Evolutionary conservation across 176 grass and related monocot genomes (phyloP), one percentile per base, ranked within the genome.

Genomic region (Hyparrhenia diplandra): DNA sequence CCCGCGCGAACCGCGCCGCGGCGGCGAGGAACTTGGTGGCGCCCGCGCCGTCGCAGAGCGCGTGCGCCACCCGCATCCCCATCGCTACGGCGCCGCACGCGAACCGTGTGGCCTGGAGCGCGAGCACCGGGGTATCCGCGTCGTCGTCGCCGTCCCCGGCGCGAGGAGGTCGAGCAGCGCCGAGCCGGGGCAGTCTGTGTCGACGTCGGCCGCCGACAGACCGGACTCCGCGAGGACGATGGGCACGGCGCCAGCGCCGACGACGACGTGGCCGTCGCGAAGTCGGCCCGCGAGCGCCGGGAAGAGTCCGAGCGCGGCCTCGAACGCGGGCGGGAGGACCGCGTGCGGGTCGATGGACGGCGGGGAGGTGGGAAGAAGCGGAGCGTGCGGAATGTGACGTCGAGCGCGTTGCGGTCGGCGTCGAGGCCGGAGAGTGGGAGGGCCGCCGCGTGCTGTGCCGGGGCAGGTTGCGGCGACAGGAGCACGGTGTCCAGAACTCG

Each of bases 31-130:
- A 94, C 45, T 84, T 84, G 62, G 87, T 86, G 52, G 85, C 87
- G 1, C 94, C 91, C 4, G 89, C 86, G 20, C 91, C 94, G 60
- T 97, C 94, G 89, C 91, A 94, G 69, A 91, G 81, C 57, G 84
- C 68, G 87, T 94, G 89, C 49, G 82, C 87, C n/a, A 86, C 85
- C 31, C 91, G 88, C 94, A 94, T 90, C 41, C 91, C 94, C 0
- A 91, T 77, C 17, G 91, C 91, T 39, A 94, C 82, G 66, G 89
- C 87, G 8, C 87, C 87, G 51, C 89, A 94, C 28, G 87, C 64
- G 72, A 97, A 89, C 54, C 37, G 69, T 5, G 91, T 97, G 24
- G 77, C 79, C 80, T 97, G 89, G 43, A 94, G 74, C 59, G 84
- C 84, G 45, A 94, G 84, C 69, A 36, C 85, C 4, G 39, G 73